These are phyloP conservation scores for Colletotrichum lini DNA, from an alignment of 2,329 filamentous ascomycete species.

Conservation along the genomic window DNA sequence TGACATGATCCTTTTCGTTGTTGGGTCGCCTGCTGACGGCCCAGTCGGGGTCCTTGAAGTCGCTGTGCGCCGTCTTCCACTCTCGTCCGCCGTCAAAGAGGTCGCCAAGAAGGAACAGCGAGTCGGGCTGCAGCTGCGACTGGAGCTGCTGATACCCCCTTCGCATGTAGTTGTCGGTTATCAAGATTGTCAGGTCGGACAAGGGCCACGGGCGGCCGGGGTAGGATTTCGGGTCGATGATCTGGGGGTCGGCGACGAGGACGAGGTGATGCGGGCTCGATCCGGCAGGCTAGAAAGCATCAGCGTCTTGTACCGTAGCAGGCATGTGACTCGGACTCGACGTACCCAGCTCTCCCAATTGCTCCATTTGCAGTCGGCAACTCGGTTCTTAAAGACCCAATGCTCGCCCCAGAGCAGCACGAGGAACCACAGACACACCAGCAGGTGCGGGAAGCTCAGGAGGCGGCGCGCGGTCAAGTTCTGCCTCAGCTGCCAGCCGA, in stretches of 20 bases:
- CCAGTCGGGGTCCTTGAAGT: slow-evolving; percentile 73
- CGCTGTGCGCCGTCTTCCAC: slow-evolving; percentile 82
- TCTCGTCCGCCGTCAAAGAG: slow-evolving; percentile 96
- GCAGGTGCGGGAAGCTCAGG: slow-evolving; percentile 74
- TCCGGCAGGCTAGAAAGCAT: slow-evolving; percentile 73
- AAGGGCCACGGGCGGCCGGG: slow-evolving; percentile 80
- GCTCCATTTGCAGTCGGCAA: slow-evolving; percentile 83
- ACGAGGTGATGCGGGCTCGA: slow-evolving; percentile 87
- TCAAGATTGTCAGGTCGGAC: slow-evolving; percentile 64
- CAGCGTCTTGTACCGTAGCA: slow-evolving; percentile 2
- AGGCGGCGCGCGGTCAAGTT: slow-evolving; percentile 68
- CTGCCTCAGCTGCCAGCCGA: slow-evolving; percentile 51
- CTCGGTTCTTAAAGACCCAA: slow-evolving; percentile 79
- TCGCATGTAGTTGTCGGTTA: slow-evolving; percentile 92
- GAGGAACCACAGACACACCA: slow-evolving; percentile 82
- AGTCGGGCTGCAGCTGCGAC: slow-evolving; percentile 83
- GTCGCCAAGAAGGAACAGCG: slow-evolving; percentile 91
- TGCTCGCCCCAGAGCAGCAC: slow-evolving; percentile 89
- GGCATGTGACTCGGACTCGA: slow-evolving; percentile 21
- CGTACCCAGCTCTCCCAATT: slow-evolving; percentile 94
- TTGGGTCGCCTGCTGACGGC: slow-evolving; percentile 64
- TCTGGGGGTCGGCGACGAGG: slow-evolving; percentile 90
- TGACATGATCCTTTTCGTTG: slow-evolving; percentile 68
- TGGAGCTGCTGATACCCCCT: slow-evolving; percentile 87
- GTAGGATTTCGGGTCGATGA: slow-evolving; percentile 96